phyloP scores from a whole-genome alignment of 192 early-diverging fungal species.

The Martensiomyces pterosporus region DNA sequence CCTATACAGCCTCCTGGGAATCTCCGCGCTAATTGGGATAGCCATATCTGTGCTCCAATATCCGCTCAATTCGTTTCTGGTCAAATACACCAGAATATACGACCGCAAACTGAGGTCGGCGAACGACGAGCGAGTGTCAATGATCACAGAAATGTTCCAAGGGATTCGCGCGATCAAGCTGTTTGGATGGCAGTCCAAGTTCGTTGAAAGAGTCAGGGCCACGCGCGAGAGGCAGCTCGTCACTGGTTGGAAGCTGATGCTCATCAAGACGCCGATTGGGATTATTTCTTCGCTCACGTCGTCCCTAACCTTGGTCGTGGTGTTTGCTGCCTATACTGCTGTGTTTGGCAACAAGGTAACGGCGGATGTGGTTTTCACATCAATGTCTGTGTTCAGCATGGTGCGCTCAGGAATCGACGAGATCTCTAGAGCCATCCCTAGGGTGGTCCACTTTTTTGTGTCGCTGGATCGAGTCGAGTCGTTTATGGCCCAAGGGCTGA shows the following conservation, averaged over 20 bases:
- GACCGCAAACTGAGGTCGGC: slow-evolving; percentile 55
- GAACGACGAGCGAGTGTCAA: slow-evolving; percentile 73
- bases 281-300: slow-evolving; percentile 50
- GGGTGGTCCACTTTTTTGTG: no score
- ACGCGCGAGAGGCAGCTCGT: slow-evolving; percentile 64
- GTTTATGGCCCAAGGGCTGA: slow-evolving; percentile 72
- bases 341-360: slow-evolving; percentile 57
- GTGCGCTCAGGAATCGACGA: no score
- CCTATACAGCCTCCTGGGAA: slow-evolving; percentile 75
- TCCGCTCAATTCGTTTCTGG: slow-evolving; percentile 55
- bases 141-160: slow-evolving; percentile 81
- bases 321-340: slow-evolving; percentile 56
- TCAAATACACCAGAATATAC: slow-evolving; percentile 51
- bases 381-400: slow-evolving; percentile 69
- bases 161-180: slow-evolving; percentile 94
- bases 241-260: slow-evolving; percentile 49
- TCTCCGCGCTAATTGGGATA: slow-evolving; percentile 78
- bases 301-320: slow-evolving; percentile 58
- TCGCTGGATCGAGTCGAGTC: slow-evolving; percentile 66
- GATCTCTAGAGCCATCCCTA: no score
- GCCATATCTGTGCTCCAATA: slow-evolving; percentile 60
- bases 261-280: slow-evolving; percentile 57
- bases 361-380: slow-evolving; percentile 66
- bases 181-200: slow-evolving; percentile 79
- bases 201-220: slow-evolving; percentile 62